Base-by-base conservation (phyloP, 225 moss, liverwort and hornwort species). In the Marchantia polymorpha region DNA sequence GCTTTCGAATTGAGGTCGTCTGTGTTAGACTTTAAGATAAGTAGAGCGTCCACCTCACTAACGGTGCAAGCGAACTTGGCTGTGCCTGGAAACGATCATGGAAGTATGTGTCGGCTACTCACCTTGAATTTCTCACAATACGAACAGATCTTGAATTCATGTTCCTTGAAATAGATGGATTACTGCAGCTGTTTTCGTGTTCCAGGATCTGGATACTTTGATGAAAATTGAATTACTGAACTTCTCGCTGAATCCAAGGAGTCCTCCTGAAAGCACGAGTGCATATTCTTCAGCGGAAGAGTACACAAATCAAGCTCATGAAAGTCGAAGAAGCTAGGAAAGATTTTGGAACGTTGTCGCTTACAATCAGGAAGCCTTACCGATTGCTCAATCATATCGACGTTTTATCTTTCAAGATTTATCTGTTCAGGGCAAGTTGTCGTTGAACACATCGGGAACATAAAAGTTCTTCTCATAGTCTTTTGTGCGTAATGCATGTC, bases 171-270 rank as follows among this genome's bases (percentile, higher is more conserved):
- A 25, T 25, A 64, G 61, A 77, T 64, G 49, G 16, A 77, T 65
- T 77, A 49, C 51, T 77, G 50, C 49, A 77, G 17, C 68, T 79
- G 19, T 69, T 79, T 23, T 10, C 22, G 0, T 78, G 52, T 68
- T 79, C 78, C 78, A 79, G 78, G 54, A 69, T 55, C 54, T 79
- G 67, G 78, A 79, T 55, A 19, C 78, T 23, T 30, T 79, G 69
- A 79, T 79, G 78, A 69, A 56, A 70, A 52, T 20, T 56, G 78
- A 79, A 48, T 23, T 79, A 54, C 66, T 79, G 30, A 68, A 79
- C 69, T 79, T 79, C n/a, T 79, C 78, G 52, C 68, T 79, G 14
- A 68, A 69, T 69, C 69, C 78, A 50, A 70, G 30, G 69, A 69
- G 52, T n/a, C 30, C 69, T 53, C 46, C 46, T 47, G 59, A 76